Percentiles rank a stretch among this genome's conserved stretches.
These are phyloP conservation scores for Eucalyptus cladocalyx DNA, from an alignment of 345 rosid genomes.

Conservation along the genomic window DNA sequence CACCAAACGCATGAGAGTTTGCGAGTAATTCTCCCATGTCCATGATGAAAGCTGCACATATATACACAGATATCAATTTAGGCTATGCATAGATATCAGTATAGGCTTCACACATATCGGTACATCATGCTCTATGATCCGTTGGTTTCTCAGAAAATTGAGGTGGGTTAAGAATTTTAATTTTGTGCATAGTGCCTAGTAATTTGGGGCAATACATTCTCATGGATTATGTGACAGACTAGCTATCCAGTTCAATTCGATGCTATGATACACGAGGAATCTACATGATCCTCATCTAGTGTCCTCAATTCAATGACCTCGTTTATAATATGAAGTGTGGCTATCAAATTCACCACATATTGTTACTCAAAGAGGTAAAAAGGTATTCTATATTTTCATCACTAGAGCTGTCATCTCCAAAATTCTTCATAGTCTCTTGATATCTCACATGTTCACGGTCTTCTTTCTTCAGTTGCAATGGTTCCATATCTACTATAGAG, in stretches of 20 bases:
- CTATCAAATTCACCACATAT: neutral
- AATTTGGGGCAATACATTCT: neutral
- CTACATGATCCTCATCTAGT: neutral
- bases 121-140: too few species aligned
- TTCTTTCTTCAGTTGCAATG: constrained; percentile 86
- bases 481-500: constrained; percentile 73
- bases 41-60: too few species aligned
- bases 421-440: constrained; percentile 64
- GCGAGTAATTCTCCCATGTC: too few species aligned
- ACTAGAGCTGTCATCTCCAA: constrained; percentile 82
- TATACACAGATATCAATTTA: too few species aligned
- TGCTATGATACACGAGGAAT: neutral
- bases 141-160: too few species aligned
- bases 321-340: neutral
- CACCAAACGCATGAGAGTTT: too few species aligned
- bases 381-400: constrained; percentile 71
- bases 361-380: neutral
- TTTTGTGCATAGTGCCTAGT: too few species aligned
- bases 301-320: neutral
- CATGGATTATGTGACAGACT: neutral
- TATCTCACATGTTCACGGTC: constrained; percentile 41
- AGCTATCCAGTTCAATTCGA: neutral
- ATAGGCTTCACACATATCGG: too few species aligned
- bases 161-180: too few species aligned
- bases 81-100: too few species aligned